These are phyloP conservation scores for Globisporangium megalacanthum DNA, from an alignment of 352 stramenopile species.

Conservation along the genomic window DNA sequence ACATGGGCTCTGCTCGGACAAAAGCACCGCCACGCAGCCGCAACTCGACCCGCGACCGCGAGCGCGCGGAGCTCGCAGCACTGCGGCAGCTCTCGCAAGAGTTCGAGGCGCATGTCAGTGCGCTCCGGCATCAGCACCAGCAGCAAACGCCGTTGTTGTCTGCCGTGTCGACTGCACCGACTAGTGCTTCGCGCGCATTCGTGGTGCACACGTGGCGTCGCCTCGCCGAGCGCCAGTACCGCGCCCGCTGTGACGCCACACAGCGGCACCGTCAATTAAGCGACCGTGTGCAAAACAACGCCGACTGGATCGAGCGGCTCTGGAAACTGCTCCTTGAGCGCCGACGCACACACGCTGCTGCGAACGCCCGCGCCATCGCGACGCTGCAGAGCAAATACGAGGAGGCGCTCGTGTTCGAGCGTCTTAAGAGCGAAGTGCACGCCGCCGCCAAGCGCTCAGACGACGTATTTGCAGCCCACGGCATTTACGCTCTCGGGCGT, in stretches of 20 bases:
- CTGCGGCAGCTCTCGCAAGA: constrained; percentile 13
- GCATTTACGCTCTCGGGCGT: background rate
- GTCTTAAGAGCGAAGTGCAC: background rate
- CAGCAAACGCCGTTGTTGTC: background rate
- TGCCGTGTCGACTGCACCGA: background rate
- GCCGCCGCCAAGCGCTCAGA: background rate
- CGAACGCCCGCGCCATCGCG: background rate
- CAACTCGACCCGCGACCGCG: constrained; percentile 24
- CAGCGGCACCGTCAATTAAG: background rate
- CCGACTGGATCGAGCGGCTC: constrained; percentile 25
- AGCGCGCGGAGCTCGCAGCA: constrained; percentile 16
- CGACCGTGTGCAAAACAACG: constrained; percentile 13
- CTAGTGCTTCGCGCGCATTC: background rate
- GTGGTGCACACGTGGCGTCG: constrained; percentile 11
- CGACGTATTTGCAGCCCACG: background rate
- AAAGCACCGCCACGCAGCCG: constrained; percentile 5
- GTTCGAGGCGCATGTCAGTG: constrained; percentile 8
- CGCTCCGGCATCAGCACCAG: background rate
- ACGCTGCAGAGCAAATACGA: background rate
- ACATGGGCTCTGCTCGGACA: background rate
- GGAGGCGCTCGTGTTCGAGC: background rate
- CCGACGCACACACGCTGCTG: background rate
- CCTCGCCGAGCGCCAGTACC: constrained; percentile 14
- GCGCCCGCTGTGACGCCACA: constrained; percentile 3
- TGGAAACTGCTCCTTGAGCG: constrained; percentile 19